phyloP scores from a whole-genome alignment of 495 filamentous ascomycete species.

The Podospora didyma region DNA sequence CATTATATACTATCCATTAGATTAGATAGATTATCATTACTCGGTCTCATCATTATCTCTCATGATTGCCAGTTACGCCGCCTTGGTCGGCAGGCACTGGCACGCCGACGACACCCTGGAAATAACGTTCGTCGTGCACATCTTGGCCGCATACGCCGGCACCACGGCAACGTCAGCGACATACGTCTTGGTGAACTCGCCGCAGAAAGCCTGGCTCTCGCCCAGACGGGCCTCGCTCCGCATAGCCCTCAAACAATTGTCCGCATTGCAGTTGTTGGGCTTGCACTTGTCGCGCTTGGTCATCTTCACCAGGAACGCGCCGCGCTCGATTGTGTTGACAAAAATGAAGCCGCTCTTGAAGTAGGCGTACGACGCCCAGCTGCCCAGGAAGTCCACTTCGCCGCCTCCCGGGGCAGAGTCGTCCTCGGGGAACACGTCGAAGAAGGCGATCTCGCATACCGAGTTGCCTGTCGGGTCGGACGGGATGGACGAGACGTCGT shows the following conservation, averaged over 20 bases:
- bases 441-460: slow-evolving; percentile 52
- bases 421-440: slow-evolving; percentile 59
- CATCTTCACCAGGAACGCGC: slow-evolving; percentile 42
- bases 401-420: slow-evolving; percentile 40
- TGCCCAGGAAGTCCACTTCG: slow-evolving; percentile 47
- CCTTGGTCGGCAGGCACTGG: background rate
- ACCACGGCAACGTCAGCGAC: background rate
- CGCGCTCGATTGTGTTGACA: slow-evolving; percentile 56
- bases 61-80: no score
- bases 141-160: background rate
- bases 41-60: no score
- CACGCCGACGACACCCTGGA: background rate
- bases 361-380: slow-evolving; percentile 50
- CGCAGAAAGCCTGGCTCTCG: background rate
- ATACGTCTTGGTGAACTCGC: background rate
- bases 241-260: background rate
- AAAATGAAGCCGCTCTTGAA: slow-evolving; percentile 53
- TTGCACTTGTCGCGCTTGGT: background rate
- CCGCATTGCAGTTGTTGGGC: background rate
- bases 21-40: no score
- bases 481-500: slow-evolving; percentile 52
- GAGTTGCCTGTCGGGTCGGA: slow-evolving; percentile 48
- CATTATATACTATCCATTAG: no score
- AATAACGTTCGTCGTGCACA: background rate
- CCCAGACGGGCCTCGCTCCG: background rate